Evolutionary conservation across 2,329 filamentous ascomycete genomes (phyloP), one percentile per base, ranked within the genome.

Genomic region (Thyridium curvatum): DNA sequence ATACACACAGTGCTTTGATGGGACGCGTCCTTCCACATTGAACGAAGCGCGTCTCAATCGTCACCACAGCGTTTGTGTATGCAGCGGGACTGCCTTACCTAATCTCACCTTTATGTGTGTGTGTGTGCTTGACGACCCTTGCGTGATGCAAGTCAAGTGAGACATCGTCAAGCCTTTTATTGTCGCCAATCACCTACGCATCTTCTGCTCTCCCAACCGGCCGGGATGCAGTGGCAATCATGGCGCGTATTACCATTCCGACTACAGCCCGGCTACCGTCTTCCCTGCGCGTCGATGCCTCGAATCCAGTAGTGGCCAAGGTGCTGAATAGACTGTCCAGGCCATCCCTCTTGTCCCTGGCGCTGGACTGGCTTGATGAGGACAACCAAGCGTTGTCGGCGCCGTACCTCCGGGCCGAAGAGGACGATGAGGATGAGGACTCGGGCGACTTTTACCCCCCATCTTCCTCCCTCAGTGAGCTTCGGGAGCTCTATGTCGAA

Each of bases 341-440:
- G 37, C 66, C 80, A 34, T 79, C 84, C 0, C 73, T 94, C 16
- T 64, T 93, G 18, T 76, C 79, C 0, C 72, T 94, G 8, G 84
- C 76, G 1, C 71, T 89, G 16, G 74, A 84, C 63, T 94, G 88
- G 88, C 77, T 94, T 3, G 77, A 83, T 41, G 76, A 82, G 35
- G 67, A 71, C 46, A 82, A 84, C 46, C 66, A 79, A 31, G 60
- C 71, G 4, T 65, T 74, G 14, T 82, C 76, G 32, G 66, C 67
- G 2, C 84, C 84, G 0, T 79, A 72, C 53, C 72, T 84, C 34
- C 68, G 54, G 45, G 58, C 30, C 52, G 47, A 52, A 8, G 64
- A 74, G 14, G 63, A 71, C 8, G 63, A 67, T 8, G 66, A 72
- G 0, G 71, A 77, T 10, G 74, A 79, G 1, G 75, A 84, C 40